Conservation (phyloP, 1,284 basidiomycete species). For the Ganoderma lingzhi region DNA sequence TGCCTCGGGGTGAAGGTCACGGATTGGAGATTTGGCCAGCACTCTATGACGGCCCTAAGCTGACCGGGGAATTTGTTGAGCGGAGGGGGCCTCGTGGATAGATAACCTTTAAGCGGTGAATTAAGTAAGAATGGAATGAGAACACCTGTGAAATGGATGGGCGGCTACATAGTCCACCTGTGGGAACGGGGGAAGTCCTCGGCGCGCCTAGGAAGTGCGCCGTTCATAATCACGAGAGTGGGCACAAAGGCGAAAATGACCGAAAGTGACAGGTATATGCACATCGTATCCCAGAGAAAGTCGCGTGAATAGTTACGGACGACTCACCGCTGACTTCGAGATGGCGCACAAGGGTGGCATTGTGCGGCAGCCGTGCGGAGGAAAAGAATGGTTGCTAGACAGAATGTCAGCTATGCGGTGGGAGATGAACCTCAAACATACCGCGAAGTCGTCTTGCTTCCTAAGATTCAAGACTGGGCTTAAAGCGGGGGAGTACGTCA, state of each 20-base stretch:
- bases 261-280: not conserved
- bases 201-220: too few species aligned
- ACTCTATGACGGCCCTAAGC: constrained; percentile 44
- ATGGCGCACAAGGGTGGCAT: constrained; percentile 49
- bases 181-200: too few species aligned
- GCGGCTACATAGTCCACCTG: not conserved
- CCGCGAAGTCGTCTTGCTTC: constrained; percentile 44
- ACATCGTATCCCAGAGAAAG: not conserved
- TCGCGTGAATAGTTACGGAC: not conserved
- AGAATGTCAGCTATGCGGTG: not conserved
- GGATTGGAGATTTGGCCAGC: constrained; percentile 49
- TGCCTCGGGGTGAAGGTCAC: constrained; percentile 49
- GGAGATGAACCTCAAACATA: constrained; percentile 32
- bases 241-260: not conserved
- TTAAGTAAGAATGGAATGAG: not conserved
- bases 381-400: constrained; percentile 40
- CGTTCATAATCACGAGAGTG: not conserved
- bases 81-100: constrained; percentile 46
- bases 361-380: constrained; percentile 50
- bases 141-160: too few species aligned
- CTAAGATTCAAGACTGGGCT: constrained; percentile 45
- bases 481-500: constrained; percentile 50
- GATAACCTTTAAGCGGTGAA: constrained; percentile 44
- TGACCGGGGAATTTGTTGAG: constrained; percentile 43
- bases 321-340: constrained; percentile 54